Percentiles rank a stretch among this genome's conserved stretches.
Evolutionary conservation across 2,329 filamentous ascomycete genomes (phyloP).

Genomic region (Phialophora macrospora): DNA sequence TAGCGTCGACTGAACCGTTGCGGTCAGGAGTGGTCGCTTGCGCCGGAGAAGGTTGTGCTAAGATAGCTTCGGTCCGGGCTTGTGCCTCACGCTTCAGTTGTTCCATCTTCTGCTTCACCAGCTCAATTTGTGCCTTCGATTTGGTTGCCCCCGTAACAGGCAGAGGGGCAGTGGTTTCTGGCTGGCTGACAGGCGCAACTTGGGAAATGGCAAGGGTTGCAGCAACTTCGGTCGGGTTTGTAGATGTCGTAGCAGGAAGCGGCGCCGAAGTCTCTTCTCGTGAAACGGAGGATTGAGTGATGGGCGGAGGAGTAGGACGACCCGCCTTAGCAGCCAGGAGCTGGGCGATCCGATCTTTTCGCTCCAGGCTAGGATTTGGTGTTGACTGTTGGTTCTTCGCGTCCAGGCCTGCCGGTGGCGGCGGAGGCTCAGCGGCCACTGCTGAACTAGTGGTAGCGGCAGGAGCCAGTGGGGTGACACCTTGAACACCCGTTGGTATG

Average conservation of each 20-base stretch:
- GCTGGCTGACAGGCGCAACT: conserved; percentile 4
- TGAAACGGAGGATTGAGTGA: neutral
- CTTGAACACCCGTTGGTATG: neutral
- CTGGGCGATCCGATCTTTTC: conserved; percentile 77
- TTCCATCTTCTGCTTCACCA: conserved; percentile 78
- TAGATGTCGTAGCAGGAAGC: neutral
- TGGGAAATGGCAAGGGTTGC: neutral
- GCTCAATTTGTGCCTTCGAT: conserved; percentile 71
- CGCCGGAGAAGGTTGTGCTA: conserved; percentile 1
- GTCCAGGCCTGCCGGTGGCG: conserved; percentile 14
- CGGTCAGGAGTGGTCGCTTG: conserved; percentile 1
- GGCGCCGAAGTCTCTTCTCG: conserved; percentile 7
- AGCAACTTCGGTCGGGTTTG: neutral
- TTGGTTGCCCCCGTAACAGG: conserved; percentile 44
- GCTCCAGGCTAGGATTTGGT: conserved; percentile 60
- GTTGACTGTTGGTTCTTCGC: conserved; percentile 37
- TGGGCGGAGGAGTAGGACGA: conserved; percentile 47
- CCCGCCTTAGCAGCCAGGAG: conserved; percentile 74
- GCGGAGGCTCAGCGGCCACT: conserved; percentile 1
- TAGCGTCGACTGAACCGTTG: conserved; percentile 2
- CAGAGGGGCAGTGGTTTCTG: neutral
- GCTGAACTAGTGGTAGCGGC: neutral
- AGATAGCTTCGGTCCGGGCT: conserved; percentile 41
- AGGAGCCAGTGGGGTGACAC: neutral
- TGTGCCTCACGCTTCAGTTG: conserved; percentile 65